Percentiles rank a stretch among this genome's conserved stretches.
Evolutionary conservation across 2,329 filamentous ascomycete genomes (phyloP).

Genomic region (Xylariaceae sp.): DNA sequence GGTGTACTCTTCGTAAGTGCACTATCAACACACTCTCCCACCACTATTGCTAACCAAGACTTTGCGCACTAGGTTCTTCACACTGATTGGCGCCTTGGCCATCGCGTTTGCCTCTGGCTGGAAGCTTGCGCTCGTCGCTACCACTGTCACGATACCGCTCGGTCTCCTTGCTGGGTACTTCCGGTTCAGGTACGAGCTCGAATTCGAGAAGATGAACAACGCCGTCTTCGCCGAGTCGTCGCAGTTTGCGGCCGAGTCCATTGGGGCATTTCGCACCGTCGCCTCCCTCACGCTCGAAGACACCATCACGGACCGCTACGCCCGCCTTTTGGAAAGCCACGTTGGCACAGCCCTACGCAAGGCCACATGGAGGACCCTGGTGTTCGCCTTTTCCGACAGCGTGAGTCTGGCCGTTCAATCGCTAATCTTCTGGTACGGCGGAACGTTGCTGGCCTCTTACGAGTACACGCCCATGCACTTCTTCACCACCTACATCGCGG

Average conservation of each 20-base stretch:
- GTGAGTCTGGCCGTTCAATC: constrained; percentile 58
- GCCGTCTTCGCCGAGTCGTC: constrained; percentile 66
- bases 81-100: constrained; percentile 56
- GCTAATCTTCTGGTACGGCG: constrained; percentile 62
- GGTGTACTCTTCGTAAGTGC: constrained; percentile 45
- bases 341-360: constrained; percentile 54
- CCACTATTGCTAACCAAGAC: background rate
- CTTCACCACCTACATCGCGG: constrained; percentile 57
- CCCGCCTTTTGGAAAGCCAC: constrained; percentile 52
- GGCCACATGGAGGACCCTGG: constrained; percentile 54
- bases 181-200: constrained; percentile 53
- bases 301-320: constrained; percentile 57
- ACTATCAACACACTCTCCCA: background rate
- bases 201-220: constrained; percentile 64
- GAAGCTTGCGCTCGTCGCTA: constrained; percentile 66
- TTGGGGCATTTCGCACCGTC: constrained; percentile 69
- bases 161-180: constrained; percentile 44
- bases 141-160: constrained; percentile 54
- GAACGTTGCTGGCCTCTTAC: constrained; percentile 46
- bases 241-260: constrained; percentile 68
- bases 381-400: constrained; percentile 67
- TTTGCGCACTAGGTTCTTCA: constrained; percentile 43
- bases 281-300: constrained; percentile 64
- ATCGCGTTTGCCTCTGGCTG: constrained; percentile 70
- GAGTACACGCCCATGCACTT: constrained; percentile 46